Conservation (phyloP, 495 filamentous ascomycete genomes). For the Lasiosphaeriaceae sp. region DNA sequence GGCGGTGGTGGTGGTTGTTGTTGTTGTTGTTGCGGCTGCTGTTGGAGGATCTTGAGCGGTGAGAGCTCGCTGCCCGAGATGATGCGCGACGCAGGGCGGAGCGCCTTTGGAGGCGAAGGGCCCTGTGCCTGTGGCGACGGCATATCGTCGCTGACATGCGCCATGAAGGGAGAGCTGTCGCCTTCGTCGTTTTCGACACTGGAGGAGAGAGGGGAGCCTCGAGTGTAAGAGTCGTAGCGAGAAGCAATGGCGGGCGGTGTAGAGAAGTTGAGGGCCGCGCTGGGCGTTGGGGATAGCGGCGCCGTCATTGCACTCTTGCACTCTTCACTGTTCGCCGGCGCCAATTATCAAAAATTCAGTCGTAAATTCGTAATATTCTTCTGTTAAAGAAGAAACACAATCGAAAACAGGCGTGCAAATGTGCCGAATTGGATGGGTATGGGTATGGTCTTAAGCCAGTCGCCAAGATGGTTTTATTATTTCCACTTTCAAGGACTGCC, state of each 20-base stretch:
- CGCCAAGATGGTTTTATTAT: conserved; percentile 13
- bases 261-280: conserved; percentile 34
- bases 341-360: no score
- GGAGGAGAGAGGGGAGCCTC: conserved; percentile 4
- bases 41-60: conserved; percentile 46
- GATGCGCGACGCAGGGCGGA: conserved; percentile 41
- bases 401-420: no score
- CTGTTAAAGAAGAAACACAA: no score
- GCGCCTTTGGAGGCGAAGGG: conserved; percentile 32
- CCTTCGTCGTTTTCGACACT: conserved; percentile 21
- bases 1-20: background rate
- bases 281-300: conserved; percentile 34
- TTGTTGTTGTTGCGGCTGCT: conserved; percentile 16
- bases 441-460: background rate
- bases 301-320: conserved; percentile 14
- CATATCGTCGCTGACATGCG: conserved; percentile 24
- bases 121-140: conserved; percentile 21
- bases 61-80: conserved; percentile 46
- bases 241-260: conserved; percentile 21
- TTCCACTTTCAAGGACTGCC: background rate
- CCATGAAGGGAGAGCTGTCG: conserved; percentile 26
- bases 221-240: conserved; percentile 23
- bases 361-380: no score
- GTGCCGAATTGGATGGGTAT: background rate
- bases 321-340: background rate